Base-by-base conservation (phyloP, 331 rosid genomes). In the Spiraea crenata region DNA sequence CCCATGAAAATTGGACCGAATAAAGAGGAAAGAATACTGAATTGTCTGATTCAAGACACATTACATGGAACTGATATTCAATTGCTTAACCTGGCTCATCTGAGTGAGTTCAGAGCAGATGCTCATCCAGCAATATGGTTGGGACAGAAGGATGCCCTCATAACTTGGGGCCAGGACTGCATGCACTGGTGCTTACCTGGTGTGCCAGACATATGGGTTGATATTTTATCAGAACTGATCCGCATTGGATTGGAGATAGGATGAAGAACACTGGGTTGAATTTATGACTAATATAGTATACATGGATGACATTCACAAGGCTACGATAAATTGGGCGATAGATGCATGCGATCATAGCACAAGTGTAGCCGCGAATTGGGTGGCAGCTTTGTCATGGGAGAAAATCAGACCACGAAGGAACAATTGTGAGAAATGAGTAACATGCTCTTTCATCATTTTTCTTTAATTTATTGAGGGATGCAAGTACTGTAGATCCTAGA, bases 131-230 rank as follows among this genome's bases (percentile, higher is more conserved):
- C 96, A 2, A 80, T 87, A 63, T 91, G 99, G 97, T 79, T 91
- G 77, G 97, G 99, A 75, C 82, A 73, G 91, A 84, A 85, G 67
- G 97, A 95, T 81, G 99, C 91, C 0, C 93, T 95, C 38, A 74
- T 85, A 65, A 70, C 89, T 57, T 95, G 93, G 95, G 99, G 93
- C 73, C 91, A 95, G 82, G 97, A 95, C 69, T 95, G 96, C 83
- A 84, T 95, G 95, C 99, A 95, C 75, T 91, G 96, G 95, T 95
- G 99, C 87, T 83, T 95, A 52, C 99, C 97, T n/a, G 95, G 99
- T 57, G 81, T 95, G 4, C 99, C 96, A 0, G 96, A 95, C 78
- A 89, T 91, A 15, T 83, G 97, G 99, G 89, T 87, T 71, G 97
- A 95, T 81, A 79, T 89, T 50, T 83, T 95, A 73, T 82, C 95